Evolutionary conservation across 2,329 filamentous ascomycete species (phyloP).

Genomic region (Claviceps sp.): DNA sequence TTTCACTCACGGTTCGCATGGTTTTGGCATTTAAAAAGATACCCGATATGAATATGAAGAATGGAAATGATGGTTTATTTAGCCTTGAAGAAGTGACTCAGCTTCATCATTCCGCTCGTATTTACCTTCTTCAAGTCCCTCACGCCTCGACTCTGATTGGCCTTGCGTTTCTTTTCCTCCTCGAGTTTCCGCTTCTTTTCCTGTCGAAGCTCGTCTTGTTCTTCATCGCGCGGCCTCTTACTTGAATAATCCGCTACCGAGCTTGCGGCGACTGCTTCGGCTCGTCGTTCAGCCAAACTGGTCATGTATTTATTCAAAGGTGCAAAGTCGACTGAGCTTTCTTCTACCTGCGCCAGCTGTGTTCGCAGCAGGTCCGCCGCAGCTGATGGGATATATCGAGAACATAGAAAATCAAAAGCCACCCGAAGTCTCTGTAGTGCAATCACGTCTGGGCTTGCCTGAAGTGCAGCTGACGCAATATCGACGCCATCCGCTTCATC

Average conservation of each 20-base stretch:
- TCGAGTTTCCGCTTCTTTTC: constrained; percentile 80
- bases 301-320: constrained; percentile 58
- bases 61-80: constrained; percentile 20
- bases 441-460: constrained; percentile 34
- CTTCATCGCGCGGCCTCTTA: constrained; percentile 55
- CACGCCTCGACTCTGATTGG: constrained; percentile 58
- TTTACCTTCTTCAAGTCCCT: constrained; percentile 81
- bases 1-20: background rate
- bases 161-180: constrained; percentile 73
- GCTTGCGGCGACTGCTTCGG: constrained; percentile 57
- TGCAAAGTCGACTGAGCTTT: constrained; percentile 44
- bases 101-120: constrained; percentile 87
- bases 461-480: constrained; percentile 26
- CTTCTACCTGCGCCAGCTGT: constrained; percentile 23
- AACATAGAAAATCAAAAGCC: constrained; percentile 50
- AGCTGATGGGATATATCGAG: constrained; percentile 41
- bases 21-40: constrained; percentile 11
- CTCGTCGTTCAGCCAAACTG: constrained; percentile 51
- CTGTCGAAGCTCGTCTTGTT: constrained; percentile 48
- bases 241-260: constrained; percentile 56
- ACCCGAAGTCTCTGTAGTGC: constrained; percentile 51
- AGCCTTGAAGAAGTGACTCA: constrained; percentile 88
- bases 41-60: constrained; percentile 13
- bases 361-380: constrained; percentile 28
- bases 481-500: constrained; percentile 20